A percentile compares a stretch with the other conserved stretches of the same genome.
phyloP scores from a whole-genome alignment of 2,329 filamentous ascomycete genomes.

The Colletotrichum eleusines region DNA sequence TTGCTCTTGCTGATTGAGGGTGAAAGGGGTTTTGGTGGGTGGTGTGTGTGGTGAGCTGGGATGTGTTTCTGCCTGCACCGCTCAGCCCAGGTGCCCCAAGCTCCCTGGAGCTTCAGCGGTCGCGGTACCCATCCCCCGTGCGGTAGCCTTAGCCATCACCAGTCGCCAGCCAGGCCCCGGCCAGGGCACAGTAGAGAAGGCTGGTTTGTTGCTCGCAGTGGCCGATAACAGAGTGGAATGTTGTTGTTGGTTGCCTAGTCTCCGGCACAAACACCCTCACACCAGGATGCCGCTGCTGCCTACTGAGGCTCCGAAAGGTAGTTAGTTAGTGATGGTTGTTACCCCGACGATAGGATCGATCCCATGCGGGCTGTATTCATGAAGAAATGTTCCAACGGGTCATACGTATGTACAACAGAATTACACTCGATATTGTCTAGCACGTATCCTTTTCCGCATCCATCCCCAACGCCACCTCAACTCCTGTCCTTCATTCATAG shows the following conservation, averaged over 20 bases:
- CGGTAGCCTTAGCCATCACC: slow-evolving; percentile 21
- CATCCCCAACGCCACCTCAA: slow-evolving; percentile 20
- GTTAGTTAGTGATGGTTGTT: background rate
- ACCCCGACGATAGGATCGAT: background rate
- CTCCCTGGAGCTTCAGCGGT: slow-evolving; percentile 23
- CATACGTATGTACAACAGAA: background rate
- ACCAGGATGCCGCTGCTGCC: background rate
- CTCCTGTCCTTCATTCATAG: background rate
- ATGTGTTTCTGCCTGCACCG: slow-evolving; percentile 11
- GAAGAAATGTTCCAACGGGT: background rate
- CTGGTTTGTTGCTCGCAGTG: slow-evolving; percentile 1
- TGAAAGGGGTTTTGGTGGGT: background rate
- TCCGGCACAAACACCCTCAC: slow-evolving; percentile 13
- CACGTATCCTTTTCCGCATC: background rate
- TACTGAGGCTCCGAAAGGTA: too few relatives aligned
- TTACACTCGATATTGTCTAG: background rate
- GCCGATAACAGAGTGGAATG: slow-evolving; percentile 23
- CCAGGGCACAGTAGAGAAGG: background rate
- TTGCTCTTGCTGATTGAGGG: background rate
- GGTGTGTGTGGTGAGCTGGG: too few relatives aligned
- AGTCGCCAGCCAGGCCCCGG: slow-evolving; percentile 16
- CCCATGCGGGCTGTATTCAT: background rate
- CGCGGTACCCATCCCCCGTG: background rate
- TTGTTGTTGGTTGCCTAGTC: background rate
- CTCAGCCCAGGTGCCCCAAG: slow-evolving; percentile 8